Conservation (phyloP, 2,329 filamentous ascomycete genomes). For the Colletotrichum truncatum region DNA sequence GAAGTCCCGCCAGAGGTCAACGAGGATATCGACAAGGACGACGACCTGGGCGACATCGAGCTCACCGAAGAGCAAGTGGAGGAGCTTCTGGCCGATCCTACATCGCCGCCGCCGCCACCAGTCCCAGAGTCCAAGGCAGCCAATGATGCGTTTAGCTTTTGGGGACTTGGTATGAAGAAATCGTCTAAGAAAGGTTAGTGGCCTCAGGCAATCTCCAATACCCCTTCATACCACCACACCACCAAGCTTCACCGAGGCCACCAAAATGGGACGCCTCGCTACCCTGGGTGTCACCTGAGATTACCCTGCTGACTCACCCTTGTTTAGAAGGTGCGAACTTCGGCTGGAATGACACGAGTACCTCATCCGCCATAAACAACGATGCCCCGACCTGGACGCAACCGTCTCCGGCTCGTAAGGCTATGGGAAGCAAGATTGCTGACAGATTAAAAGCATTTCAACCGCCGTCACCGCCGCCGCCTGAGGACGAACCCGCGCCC, state of each 20-base stretch:
- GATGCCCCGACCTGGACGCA: conserved; percentile 51
- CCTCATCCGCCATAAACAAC: conserved; percentile 44
- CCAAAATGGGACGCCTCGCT: conserved; percentile 12
- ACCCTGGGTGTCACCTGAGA: conserved; percentile 45
- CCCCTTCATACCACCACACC: conserved; percentile 30
- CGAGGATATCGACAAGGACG: conserved; percentile 27
- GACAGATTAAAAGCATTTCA: conserved; percentile 68
- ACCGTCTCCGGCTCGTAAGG: conserved; percentile 52
- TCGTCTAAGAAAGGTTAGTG: conserved; percentile 49
- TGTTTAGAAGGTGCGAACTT: conserved; percentile 54
- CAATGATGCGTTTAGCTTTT: conserved; percentile 63
- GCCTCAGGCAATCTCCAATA: conserved; percentile 35
- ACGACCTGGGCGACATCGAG: conserved; percentile 37
- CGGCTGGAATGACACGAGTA: conserved; percentile 49
- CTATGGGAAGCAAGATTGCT: conserved; percentile 60
- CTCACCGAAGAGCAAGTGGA: conserved; percentile 54
- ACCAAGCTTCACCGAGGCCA: conserved; percentile 14
- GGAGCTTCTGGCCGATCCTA: conserved; percentile 45
- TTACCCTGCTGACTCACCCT: conserved; percentile 60
- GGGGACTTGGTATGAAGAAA: conserved; percentile 62
- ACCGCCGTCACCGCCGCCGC: conserved; percentile 40
- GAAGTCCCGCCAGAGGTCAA: conserved; percentile 32
- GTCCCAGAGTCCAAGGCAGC: conserved; percentile 38
- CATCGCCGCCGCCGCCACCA: conserved; percentile 1
- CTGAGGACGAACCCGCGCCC: conserved; percentile 38